Percentiles rank a stretch among this genome's conserved stretches.
These are phyloP conservation scores for Phanerochaete carnosa DNA, from an alignment of 768 basidiomycete genomes.

Conservation along the genomic window DNA sequence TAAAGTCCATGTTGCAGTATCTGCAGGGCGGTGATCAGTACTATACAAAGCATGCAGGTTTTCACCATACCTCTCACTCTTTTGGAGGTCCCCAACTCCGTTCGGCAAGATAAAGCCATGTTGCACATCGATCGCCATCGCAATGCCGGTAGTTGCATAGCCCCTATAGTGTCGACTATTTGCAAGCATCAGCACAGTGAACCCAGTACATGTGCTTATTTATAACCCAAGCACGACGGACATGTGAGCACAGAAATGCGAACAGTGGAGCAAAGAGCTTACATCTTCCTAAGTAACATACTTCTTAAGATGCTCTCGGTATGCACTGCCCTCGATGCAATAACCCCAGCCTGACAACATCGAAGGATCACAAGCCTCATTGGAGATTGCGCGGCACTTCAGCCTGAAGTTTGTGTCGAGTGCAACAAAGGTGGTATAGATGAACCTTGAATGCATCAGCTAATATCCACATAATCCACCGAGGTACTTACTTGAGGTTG, in stretches of 20 bases:
- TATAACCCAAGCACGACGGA: background rate
- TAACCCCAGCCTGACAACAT: slow-evolving; percentile 23
- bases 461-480: background rate
- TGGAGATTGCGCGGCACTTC: slow-evolving; percentile 17
- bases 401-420: slow-evolving; percentile 28
- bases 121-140: slow-evolving; percentile 10
- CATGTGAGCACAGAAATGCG: too few species aligned
- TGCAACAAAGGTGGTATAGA: slow-evolving; percentile 23
- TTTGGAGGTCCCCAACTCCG: slow-evolving; percentile 23
- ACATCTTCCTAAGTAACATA: slow-evolving; percentile 17
- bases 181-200: slow-evolving; percentile 10
- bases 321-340: slow-evolving; percentile 20
- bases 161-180: background rate
- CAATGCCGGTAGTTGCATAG: background rate
- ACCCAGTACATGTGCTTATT: slow-evolving; percentile 15
- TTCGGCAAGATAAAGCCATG: slow-evolving; percentile 20
- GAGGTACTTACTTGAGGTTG: slow-evolving; percentile 12
- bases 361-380: slow-evolving; percentile 5
- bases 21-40: background rate
- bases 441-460: slow-evolving; percentile 15
- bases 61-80: slow-evolving; percentile 25
- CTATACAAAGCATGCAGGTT: background rate
- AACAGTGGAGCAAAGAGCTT: background rate
- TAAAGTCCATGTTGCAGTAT: slow-evolving; percentile 6
- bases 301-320: slow-evolving; percentile 16